phyloP scores from a whole-genome alignment of 2,329 filamentous ascomycete species.

The Pyricularia sp. region DNA sequence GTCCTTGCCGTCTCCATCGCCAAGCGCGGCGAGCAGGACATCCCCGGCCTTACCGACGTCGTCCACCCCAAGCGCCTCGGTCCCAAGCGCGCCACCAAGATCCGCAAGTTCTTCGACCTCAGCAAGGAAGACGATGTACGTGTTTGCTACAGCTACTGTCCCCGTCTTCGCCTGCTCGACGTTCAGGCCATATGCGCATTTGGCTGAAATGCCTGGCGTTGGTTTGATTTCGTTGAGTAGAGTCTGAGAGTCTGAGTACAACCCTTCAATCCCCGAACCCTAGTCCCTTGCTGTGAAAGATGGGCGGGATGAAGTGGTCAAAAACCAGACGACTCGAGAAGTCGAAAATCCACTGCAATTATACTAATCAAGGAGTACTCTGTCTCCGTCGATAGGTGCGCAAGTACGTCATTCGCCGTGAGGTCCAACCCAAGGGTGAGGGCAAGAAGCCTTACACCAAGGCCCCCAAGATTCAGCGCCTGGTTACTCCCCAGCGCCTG shows the following conservation, averaged over 20 bases:
- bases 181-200: constrained; percentile 15
- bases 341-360: constrained; percentile 1
- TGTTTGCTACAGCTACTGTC: constrained; percentile 37
- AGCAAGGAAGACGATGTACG: constrained; percentile 99
- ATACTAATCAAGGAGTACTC: constrained; percentile 25
- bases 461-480: constrained; percentile 99
- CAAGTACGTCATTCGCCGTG: constrained; percentile 99
- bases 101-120: constrained; percentile 98
- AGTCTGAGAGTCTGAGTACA: constrained; percentile 37
- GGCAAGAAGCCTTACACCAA: constrained; percentile 98
- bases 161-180: constrained; percentile 59
- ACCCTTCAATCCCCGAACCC: neutral
- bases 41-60: constrained; percentile 93
- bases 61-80: constrained; percentile 98
- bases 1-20: constrained; percentile 90
- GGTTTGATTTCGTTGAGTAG: constrained; percentile 29
- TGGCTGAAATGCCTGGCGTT: constrained; percentile 15
- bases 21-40: constrained; percentile 92
- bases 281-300: neutral
- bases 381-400: constrained; percentile 55
- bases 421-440: constrained; percentile 93
- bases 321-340: neutral
- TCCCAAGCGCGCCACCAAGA: constrained; percentile 99
- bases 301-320: neutral
- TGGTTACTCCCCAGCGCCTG: constrained; percentile 97